Percentiles rank a stretch among this genome's conserved stretches.
phyloP scores from a whole-genome alignment of 805 yeast species.

The Saccharomycopsis schoenii region DNA sequence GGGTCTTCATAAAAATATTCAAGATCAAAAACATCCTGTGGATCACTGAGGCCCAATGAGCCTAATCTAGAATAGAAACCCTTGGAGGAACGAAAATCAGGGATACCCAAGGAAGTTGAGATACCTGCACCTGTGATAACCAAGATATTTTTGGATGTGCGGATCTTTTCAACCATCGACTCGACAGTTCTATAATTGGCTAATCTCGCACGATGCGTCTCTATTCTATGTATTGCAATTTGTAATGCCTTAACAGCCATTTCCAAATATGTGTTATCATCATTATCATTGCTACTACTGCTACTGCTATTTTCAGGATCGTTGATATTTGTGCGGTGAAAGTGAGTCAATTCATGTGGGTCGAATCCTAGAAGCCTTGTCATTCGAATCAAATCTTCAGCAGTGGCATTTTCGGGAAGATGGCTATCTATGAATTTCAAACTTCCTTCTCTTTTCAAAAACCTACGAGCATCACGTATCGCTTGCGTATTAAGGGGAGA shows the following conservation, averaged over 20 bases:
- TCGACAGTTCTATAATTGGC: slow-evolving; percentile 47
- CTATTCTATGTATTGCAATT: slow-evolving; percentile 55
- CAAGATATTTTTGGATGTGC: slow-evolving; percentile 48
- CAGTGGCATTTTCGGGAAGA: slow-evolving; percentile 50
- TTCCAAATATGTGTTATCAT: slow-evolving; percentile 35
- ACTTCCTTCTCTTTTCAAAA: slow-evolving; percentile 51
- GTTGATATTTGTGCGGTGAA: background rate
- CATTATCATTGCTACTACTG: background rate
- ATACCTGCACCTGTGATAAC: slow-evolving; percentile 92
- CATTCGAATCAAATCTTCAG: slow-evolving; percentile 45
- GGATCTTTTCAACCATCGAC: slow-evolving; percentile 44
- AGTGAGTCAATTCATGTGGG: slow-evolving; percentile 23
- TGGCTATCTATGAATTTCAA: slow-evolving; percentile 49
- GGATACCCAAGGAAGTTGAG: slow-evolving; percentile 81
- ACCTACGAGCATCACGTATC: slow-evolving; percentile 38
- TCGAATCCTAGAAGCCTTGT: slow-evolving; percentile 56
- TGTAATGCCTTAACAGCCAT: slow-evolving; percentile 44
- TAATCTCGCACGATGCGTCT: slow-evolving; percentile 44
- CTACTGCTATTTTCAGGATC: background rate
- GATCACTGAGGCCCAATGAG: slow-evolving; percentile 66
- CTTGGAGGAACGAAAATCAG: slow-evolving; percentile 83
- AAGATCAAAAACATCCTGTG: slow-evolving; percentile 82
- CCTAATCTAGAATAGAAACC: slow-evolving; percentile 70
- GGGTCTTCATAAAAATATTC: slow-evolving; percentile 69
- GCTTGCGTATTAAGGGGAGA: slow-evolving; percentile 32